Base-by-base conservation (phyloP, 192 early-diverging fungal genomes). In the Dimargaris xerosporica region DNA sequence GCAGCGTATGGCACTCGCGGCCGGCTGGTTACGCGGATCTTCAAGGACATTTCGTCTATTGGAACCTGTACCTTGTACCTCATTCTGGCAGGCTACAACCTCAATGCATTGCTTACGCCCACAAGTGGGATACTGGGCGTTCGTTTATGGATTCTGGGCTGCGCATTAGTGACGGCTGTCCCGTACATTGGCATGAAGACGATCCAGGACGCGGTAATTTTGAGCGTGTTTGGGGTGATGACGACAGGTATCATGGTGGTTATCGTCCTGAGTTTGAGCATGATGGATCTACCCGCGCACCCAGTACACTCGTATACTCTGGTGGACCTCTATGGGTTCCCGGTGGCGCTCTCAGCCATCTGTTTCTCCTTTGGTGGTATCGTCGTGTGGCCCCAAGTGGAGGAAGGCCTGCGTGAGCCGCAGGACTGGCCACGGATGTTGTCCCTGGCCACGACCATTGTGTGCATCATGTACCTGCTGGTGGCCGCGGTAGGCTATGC, bases 361-460 rank as follows among this genome's bases (percentile, higher is more conserved):
- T 78, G 73, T 25, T 85, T 86, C 61, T 80, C 78, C 23, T 88
- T 82, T 47, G 76, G 78, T 39, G 86, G 86, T 34, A 88, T 86
- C 65, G 78, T 82, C 34, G 80, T 86, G 28, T 88, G 82, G 66
- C 77, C 83, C 47, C 80, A 88, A 56, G 80, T 86, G 4, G 83
- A 88, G 65, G 71, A 73, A 5, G 75, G 79, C 31, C 82, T 88
- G 82, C 68, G 73, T 26, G 66, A 75, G 29, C 86, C 83, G 34
- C 55, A 62, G 13, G 55, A 72, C 1, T 88, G 83, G 74, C 73
- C 75, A 19, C 75, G 67, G 62, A 82, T 85, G 16, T 65, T 80
- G 28, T 62, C 65, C 48, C 67, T 64, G 46, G 76, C 75, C 26
- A 76, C 83, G 65, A 59, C 65, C 30, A 73, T 75, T n/a, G 79